Evolutionary conservation across 2,329 filamentous ascomycete genomes (phyloP).

Genomic region (Penicillium paneum): DNA sequence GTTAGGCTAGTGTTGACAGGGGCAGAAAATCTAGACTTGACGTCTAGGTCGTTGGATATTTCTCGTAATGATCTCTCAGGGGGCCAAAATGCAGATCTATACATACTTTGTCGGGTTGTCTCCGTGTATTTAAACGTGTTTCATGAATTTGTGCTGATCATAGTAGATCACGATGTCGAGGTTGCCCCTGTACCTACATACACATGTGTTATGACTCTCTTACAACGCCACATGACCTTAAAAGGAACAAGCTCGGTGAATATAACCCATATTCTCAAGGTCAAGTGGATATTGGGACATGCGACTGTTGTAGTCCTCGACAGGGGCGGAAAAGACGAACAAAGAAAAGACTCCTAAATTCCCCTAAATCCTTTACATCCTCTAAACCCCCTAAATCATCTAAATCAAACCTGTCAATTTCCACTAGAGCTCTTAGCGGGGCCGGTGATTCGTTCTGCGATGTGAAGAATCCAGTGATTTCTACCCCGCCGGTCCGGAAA

Average conservation of each 20-base stretch:
- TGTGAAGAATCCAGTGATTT: constrained; percentile 17
- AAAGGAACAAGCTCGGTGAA: neutral
- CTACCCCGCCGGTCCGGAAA: constrained; percentile 14
- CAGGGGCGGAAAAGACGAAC: neutral
- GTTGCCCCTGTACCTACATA: neutral
- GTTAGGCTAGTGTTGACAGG: neutral
- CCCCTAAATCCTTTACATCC: too few relatives aligned
- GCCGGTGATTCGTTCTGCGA: constrained; percentile 17
- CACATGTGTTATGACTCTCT: neutral
- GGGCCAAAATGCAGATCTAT: neutral
- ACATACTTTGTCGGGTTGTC: neutral
- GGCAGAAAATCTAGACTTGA: neutral
- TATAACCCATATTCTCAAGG: neutral
- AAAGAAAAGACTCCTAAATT: neutral
- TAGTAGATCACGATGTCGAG: neutral
- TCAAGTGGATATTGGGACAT: neutral
- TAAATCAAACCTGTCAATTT: constrained; percentile 10
- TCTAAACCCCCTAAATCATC: neutral
- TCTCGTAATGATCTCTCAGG: neutral
- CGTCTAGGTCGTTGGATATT: neutral
- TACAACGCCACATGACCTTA: neutral
- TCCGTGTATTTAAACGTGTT: neutral
- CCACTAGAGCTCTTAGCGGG: constrained; percentile 20
- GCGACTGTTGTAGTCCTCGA: neutral
- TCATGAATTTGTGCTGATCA: neutral